Evolutionary conservation across 768 basidiomycete species (phyloP).

Genomic region (Termitomyces sp.): DNA sequence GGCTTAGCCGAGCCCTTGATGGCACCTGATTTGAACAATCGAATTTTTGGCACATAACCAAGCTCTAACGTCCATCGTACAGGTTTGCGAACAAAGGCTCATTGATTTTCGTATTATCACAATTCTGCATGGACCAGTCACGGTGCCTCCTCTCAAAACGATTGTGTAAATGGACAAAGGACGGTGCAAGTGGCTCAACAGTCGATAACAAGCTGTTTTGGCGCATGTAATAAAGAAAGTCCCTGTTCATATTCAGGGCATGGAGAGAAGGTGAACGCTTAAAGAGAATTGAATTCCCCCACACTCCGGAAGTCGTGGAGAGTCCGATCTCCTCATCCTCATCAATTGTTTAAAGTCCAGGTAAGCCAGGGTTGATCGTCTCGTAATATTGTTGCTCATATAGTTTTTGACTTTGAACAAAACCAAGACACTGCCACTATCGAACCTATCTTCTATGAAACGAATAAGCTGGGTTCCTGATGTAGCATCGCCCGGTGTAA

Average conservation of each 20-base stretch:
- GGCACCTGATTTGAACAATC: too few relatives aligned
- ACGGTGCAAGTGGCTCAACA: neutral
- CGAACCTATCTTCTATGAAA: neutral
- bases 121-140: neutral
- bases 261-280: neutral
- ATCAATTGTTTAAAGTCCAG: neutral
- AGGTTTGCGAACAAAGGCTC: neutral
- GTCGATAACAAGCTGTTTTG: neutral
- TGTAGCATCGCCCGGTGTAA: neutral
- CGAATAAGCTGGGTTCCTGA: neutral
- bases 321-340: neutral
- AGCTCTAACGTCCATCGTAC: too few relatives aligned
- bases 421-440: neutral
- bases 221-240: neutral
- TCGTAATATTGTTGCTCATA: neutral
- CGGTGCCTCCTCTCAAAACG: neutral
- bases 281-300: neutral
- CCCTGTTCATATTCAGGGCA: neutral
- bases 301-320: neutral
- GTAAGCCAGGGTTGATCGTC: neutral
- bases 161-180: neutral
- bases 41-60: too few relatives aligned
- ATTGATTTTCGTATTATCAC: neutral
- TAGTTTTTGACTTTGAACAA: neutral
- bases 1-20: too few relatives aligned